Percentiles rank a stretch among this genome's conserved stretches.
Conservation (phyloP, 2,329 filamentous ascomycete species). For the Aspergillus sp. region DNA sequence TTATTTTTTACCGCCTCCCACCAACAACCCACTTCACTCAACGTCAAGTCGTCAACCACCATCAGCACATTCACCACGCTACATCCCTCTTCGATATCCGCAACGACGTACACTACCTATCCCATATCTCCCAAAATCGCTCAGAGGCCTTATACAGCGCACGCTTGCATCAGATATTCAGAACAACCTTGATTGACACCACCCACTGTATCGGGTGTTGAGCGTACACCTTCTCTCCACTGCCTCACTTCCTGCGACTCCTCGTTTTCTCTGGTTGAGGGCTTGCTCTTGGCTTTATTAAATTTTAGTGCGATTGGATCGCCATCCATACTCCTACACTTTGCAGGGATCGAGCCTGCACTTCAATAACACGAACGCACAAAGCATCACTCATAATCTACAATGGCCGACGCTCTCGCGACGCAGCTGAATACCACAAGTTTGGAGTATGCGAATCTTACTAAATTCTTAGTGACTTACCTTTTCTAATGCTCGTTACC, state of each 20-base stretch:
- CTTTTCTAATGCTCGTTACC: constrained; percentile 15
- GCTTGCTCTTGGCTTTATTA: not conserved
- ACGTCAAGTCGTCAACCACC: not conserved
- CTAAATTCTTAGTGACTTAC: constrained; percentile 1
- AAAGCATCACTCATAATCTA: constrained; percentile 16
- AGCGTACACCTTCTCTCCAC: not conserved
- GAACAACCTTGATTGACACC: not conserved
- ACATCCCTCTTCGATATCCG: not conserved
- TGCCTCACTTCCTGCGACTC: not conserved
- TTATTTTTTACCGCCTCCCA: constrained; percentile 11
- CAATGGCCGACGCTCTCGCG: constrained; percentile 46
- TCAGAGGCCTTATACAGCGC: not conserved
- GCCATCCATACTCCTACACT: not conserved
- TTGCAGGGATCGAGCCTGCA: not conserved
- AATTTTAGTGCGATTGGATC: not conserved
- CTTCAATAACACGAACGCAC: not conserved
- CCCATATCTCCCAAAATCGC: not conserved
- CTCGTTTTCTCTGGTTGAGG: not conserved
- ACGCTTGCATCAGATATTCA: not conserved
- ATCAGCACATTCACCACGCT: not conserved
- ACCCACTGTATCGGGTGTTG: not conserved
- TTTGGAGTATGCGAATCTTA: constrained; percentile 35
- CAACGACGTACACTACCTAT: not conserved
- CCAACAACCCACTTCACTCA: not conserved
- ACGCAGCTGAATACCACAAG: constrained; percentile 47